Evolutionary conservation across 441 rosid species (phyloP), one percentile per base, ranked within the genome.

Genomic region (Erodium moschatum): DNA sequence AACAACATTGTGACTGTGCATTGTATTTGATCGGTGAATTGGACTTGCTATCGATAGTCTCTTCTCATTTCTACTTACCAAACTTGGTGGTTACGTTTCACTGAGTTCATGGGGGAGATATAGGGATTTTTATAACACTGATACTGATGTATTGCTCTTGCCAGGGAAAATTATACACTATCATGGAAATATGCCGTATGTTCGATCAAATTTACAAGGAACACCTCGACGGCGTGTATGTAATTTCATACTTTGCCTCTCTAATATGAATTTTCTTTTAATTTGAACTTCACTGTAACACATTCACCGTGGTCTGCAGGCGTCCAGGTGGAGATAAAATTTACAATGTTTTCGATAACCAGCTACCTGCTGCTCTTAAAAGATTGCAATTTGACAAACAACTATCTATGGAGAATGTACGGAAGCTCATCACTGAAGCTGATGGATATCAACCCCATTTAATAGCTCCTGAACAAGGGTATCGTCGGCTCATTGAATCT

Each of bases 371-470:
- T 80, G 97, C 97, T 76, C 78, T 94, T 18, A 94, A 91, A 81
- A 91, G 87, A 80, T 91, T 94, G 67, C 99, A 96, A 1, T 86
- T 91, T 74, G 97, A 94, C 70, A 87, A 92, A 27, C 97, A 94
- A 79, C 90, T 94, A 71, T 88, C 97, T 27, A 67, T 84, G 67
- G 88, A 86, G 83, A 94, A 89, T 87, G 99, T 94, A 67, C 92
- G 87, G 76, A 94, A 85, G 79, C 91, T 91, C 69, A 97, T 91
- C 65, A 88, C 97, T 65, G 89, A 94, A 79, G 99, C 99, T 66
- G 97, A 94, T 83, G 99, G 99, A 76, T 94, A 94, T 83, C 99
- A 94, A 81, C 97, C 98, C 71, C 98, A 94, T n/a, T n/a, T n/a
- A n/a, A n/a, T n/a, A n/a, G n/a, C n/a, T n/a, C n/a, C 97, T 61